These are phyloP conservation scores for Pseudogymnoascus sp. DNA, from an alignment of 2,329 filamentous ascomycete genomes.

Conservation along the genomic window DNA sequence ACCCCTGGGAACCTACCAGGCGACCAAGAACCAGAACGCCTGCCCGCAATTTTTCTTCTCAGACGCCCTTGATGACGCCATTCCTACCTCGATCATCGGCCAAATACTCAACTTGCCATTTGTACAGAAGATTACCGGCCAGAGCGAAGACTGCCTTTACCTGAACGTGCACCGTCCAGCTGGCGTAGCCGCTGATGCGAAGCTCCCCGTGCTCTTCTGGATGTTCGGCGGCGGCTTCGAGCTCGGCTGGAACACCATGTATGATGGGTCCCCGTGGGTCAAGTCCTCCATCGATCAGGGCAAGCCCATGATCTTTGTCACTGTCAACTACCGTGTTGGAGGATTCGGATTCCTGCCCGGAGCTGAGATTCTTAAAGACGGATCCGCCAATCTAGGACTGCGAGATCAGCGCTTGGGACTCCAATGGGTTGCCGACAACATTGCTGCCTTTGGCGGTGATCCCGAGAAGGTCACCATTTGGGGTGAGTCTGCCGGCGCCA, in stretches of 20 bases:
- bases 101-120: slow-evolving; percentile 48
- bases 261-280: slow-evolving; percentile 45
- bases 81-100: slow-evolving; percentile 36
- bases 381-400: slow-evolving; percentile 62
- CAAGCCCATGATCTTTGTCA: slow-evolving; percentile 66
- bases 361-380: slow-evolving; percentile 59
- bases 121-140: slow-evolving; percentile 46
- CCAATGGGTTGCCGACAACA: slow-evolving; percentile 72
- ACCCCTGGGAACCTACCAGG: slow-evolving; percentile 53
- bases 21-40: slow-evolving; percentile 48
- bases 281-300: slow-evolving; percentile 37
- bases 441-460: slow-evolving; percentile 70
- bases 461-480: slow-evolving; percentile 72
- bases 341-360: slow-evolving; percentile 70
- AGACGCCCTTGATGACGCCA: slow-evolving; percentile 33
- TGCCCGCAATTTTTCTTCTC: slow-evolving; percentile 68
- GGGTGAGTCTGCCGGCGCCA: slow-evolving; percentile 62
- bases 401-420: slow-evolving; percentile 66
- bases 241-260: slow-evolving; percentile 44
- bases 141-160: slow-evolving; percentile 58
- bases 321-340: slow-evolving; percentile 69
- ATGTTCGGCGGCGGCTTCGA: slow-evolving; percentile 64
- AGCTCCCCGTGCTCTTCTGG: slow-evolving; percentile 63
- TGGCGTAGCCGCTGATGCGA: slow-evolving; percentile 45
- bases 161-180: slow-evolving; percentile 52